phyloP scores from a whole-genome alignment of 148 eudicot species.

The Agrostemma githago region DNA sequence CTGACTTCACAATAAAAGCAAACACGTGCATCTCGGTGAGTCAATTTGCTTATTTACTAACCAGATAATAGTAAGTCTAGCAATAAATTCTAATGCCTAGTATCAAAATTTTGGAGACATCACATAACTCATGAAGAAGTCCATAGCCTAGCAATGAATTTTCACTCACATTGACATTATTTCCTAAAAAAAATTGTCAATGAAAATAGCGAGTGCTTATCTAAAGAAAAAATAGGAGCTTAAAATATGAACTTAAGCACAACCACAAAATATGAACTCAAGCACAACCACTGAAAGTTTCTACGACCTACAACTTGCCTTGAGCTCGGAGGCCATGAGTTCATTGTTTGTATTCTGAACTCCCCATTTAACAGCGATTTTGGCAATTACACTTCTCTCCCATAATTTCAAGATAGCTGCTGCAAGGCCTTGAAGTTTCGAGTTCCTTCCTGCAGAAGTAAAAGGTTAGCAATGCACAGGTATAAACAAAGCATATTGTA shows the following conservation, averaged over 20 bases:
- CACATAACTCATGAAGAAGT: not conserved
- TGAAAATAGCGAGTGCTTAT: not conserved
- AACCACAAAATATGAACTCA: not conserved
- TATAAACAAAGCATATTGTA: not conserved
- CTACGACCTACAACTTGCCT: conserved; percentile 51
- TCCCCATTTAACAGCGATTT: conserved; percentile 91
- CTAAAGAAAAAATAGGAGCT: not conserved
- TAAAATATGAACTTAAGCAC: too few species aligned
- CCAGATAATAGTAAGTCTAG: not conserved
- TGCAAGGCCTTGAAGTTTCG: conserved; percentile 90
- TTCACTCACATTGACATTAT: not conserved
- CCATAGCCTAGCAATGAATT: not conserved
- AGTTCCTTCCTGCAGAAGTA: conserved; percentile 74
- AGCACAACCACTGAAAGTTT: not conserved
- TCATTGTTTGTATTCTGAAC: conserved; percentile 71
- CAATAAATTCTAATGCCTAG: not conserved
- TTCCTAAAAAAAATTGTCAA: not conserved
- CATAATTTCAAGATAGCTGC: conserved; percentile 79
- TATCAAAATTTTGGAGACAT: not conserved
- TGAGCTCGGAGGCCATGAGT: conserved; percentile 89
- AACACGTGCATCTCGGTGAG: not conserved
- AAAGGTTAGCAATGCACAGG: not conserved
- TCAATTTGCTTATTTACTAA: not conserved
- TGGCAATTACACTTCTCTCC: conserved; percentile 81
- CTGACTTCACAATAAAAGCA: not conserved